Conservation (phyloP, 495 filamentous ascomycete species). For the Diplogelasinospora grovesii region DNA sequence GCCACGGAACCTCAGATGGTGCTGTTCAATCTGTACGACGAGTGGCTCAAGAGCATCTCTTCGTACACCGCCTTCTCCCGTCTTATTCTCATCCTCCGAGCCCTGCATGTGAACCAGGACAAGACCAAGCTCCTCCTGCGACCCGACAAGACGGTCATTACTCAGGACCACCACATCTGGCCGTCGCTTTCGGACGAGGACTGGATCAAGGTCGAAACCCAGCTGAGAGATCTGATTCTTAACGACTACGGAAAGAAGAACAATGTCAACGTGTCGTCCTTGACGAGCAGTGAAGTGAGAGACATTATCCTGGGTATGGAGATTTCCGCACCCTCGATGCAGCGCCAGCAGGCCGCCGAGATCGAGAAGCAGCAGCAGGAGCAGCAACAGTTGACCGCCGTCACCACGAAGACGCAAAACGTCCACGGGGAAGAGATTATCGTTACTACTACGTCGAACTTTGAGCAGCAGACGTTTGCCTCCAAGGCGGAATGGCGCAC, state of each 20-base stretch:
- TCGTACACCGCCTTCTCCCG: conserved; percentile 98
- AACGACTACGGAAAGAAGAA: conserved; percentile 99
- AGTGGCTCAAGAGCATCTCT: conserved; percentile 97
- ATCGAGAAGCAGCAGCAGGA: conserved; percentile 99
- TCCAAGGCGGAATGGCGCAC: conserved; percentile 99
- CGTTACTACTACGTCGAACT: conserved; percentile 94
- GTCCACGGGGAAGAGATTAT: conserved; percentile 97
- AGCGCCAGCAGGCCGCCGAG: conserved; percentile 96
- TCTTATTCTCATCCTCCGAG: conserved; percentile 88
- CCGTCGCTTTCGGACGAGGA: conserved; percentile 90
- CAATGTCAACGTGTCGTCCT: conserved; percentile 94
- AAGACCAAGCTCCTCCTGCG: conserved; percentile 96
- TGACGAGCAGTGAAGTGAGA: conserved; percentile 93
- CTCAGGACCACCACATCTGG: conserved; percentile 99
- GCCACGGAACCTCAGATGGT: conserved; percentile 99
- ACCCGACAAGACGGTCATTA: conserved; percentile 98
- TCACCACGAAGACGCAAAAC: conserved; percentile 98
- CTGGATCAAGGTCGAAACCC: conserved; percentile 98
- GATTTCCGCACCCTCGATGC: conserved; percentile 95
- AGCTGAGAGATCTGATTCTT: conserved; percentile 89
- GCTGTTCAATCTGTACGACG: conserved; percentile 97
- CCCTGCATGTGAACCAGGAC: conserved; percentile 94
- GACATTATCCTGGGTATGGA: conserved; percentile 99
- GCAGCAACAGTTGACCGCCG: conserved; percentile 91
- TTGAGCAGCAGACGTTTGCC: conserved; percentile 93